These are phyloP conservation scores for Gaultheria prostrata DNA, from an alignment of 148 eudicot genomes.

Conservation along the genomic window DNA sequence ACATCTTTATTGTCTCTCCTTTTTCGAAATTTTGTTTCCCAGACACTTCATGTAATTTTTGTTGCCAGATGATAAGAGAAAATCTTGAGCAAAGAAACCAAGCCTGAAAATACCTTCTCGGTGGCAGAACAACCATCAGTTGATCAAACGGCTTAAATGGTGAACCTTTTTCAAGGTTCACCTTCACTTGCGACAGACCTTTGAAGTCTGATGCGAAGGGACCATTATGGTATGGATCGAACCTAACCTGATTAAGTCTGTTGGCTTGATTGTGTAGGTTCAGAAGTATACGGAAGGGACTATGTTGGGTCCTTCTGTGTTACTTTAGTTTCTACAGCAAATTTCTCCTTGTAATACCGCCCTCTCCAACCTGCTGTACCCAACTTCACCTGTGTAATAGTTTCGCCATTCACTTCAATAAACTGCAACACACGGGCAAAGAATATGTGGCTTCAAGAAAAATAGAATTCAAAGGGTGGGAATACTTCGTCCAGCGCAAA, in stretches of 20 bases:
- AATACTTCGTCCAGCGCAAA: constrained; percentile 32
- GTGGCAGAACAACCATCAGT: constrained; percentile 66
- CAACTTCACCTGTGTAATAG: constrained; percentile 30
- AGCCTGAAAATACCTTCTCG: constrained; percentile 38
- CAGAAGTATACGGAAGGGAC: too few species aligned
- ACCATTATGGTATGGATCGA: constrained; percentile 51
- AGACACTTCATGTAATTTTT: too few species aligned
- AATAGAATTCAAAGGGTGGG: not conserved
- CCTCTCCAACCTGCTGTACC: constrained; percentile 33
- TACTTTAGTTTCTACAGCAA: constrained; percentile 24
- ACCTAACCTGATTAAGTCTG: too few species aligned
- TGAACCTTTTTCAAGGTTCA: constrained; percentile 39
- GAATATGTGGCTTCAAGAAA: not conserved
- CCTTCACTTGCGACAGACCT: constrained; percentile 38
- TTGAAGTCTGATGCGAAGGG: constrained; percentile 58
- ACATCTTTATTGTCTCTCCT: too few species aligned
- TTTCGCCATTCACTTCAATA: not conserved
- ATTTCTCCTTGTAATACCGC: constrained; percentile 42
- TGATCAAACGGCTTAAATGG: constrained; percentile 65
- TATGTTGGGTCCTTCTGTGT: too few species aligned
- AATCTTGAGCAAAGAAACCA: not conserved
- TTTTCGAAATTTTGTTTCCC: too few species aligned
- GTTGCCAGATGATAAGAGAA: too few species aligned
- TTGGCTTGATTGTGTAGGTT: too few species aligned
- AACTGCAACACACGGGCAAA: not conserved